These are phyloP conservation scores for Colletotrichum sp. DNA, from an alignment of 2,329 filamentous ascomycete species.

Conservation along the genomic window DNA sequence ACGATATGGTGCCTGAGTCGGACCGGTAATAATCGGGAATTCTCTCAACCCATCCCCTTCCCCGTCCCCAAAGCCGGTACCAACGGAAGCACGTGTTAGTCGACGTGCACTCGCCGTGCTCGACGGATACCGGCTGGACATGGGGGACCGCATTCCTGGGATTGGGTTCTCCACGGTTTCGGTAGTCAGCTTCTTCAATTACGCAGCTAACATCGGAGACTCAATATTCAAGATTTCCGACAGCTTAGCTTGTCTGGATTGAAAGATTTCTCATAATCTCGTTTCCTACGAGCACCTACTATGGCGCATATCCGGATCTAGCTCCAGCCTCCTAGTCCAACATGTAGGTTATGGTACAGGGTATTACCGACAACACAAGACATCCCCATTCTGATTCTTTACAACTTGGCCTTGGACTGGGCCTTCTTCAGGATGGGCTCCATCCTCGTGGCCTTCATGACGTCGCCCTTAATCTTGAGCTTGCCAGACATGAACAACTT, in stretches of 20 bases:
- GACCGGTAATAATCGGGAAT: constrained; percentile 10
- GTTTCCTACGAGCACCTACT: constrained; percentile 2
- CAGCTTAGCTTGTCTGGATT: neutral
- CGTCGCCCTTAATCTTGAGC: constrained; percentile 96
- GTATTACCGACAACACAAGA: constrained; percentile 16
- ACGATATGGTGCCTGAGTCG: neutral
- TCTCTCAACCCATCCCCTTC: neutral
- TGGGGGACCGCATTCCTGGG: neutral
- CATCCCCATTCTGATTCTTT: constrained; percentile 34
- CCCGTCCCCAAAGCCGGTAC: neutral
- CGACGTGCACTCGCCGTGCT: neutral
- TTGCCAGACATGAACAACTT: constrained; percentile 97
- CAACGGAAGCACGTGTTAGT: neutral
- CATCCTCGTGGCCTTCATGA: constrained; percentile 98
- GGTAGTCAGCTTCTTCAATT: neutral
- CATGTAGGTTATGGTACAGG: constrained; percentile 19
- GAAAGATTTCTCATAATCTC: constrained; percentile 7
- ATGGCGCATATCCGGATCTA: neutral
- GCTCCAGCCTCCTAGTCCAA: neutral
- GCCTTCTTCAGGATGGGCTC: constrained; percentile 92
- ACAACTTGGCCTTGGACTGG: constrained; percentile 84
- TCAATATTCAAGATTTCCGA: neutral
- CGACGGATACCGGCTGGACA: neutral
- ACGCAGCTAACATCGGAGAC: neutral
- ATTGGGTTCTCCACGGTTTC: neutral